Evolutionary conservation across 2,329 filamentous ascomycete species (phyloP).

Genomic region (Colletotrichum coccodes): DNA sequence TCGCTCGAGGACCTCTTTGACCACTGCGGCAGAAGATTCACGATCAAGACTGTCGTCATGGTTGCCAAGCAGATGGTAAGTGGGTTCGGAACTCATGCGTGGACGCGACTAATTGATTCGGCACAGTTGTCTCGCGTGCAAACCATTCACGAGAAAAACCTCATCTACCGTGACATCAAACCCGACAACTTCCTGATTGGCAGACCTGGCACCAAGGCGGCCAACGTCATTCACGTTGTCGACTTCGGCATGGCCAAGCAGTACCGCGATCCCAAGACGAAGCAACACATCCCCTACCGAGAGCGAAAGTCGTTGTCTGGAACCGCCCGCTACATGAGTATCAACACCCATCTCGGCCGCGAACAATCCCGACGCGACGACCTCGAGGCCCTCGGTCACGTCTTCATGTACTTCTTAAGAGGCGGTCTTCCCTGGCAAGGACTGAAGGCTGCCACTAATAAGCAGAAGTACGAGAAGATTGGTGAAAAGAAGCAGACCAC

Average conservation of each 20-base stretch:
- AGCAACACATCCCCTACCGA: constrained; percentile 97
- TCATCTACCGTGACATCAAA: constrained; percentile 99
- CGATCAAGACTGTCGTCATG: constrained; percentile 98
- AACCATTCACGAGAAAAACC: constrained; percentile 97
- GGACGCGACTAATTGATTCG: background rate
- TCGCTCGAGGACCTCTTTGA: constrained; percentile 98
- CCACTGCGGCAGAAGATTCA: constrained; percentile 94
- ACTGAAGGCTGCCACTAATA: constrained; percentile 78
- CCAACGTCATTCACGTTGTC: constrained; percentile 97
- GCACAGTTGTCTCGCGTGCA: constrained; percentile 85
- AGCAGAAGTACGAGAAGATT: constrained; percentile 99
- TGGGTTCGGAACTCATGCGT: constrained; percentile 25
- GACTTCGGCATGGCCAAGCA: constrained; percentile 99
- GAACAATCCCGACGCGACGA: constrained; percentile 97
- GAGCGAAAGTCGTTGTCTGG: constrained; percentile 97
- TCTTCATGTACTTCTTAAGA: constrained; percentile 81
- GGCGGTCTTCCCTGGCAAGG: constrained; percentile 79
- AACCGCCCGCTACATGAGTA: constrained; percentile 98
- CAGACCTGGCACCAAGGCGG: constrained; percentile 89
- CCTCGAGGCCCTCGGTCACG: constrained; percentile 84
- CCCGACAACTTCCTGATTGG: constrained; percentile 99
- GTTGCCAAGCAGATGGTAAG: constrained; percentile 97
- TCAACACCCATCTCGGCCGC: constrained; percentile 97
- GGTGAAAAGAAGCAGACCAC: constrained; percentile 99
- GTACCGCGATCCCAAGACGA: constrained; percentile 98